Conservation (phyloP, 352 stramenopile species). For the Aphanomyces euteiches region DNA sequence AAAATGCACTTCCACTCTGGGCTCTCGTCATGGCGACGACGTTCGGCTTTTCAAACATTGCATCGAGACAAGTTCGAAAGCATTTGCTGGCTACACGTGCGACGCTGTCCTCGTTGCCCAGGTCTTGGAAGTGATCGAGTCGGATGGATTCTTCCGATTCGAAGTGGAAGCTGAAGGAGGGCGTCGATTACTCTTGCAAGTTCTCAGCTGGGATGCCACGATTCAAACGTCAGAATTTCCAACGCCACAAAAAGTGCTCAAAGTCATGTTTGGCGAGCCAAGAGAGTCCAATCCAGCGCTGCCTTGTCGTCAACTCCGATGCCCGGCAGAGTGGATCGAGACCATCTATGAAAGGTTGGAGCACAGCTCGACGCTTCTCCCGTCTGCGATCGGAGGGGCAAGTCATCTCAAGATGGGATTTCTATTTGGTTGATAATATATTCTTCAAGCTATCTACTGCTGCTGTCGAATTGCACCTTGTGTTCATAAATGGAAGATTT, state of each 20-base stretch:
- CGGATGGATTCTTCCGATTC: constrained; percentile 71
- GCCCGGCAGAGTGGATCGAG: constrained; percentile 8
- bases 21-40: constrained; percentile 34
- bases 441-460: no score
- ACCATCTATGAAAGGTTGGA: background rate
- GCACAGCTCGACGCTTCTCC: constrained; percentile 3
- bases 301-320: constrained; percentile 1
- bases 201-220: constrained; percentile 73
- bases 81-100: constrained; percentile 67
- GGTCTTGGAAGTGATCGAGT: constrained; percentile 64
- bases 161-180: constrained; percentile 31
- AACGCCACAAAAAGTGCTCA: constrained; percentile 57
- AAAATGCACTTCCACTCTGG: constrained; percentile 41
- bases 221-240: constrained; percentile 36
- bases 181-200: constrained; percentile 33
- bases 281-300: background rate
- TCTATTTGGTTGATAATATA: constrained; percentile 18
- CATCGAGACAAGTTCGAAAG: constrained; percentile 22
- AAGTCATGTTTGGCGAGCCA: constrained; percentile 49
- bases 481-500: no score
- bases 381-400: constrained; percentile 10
- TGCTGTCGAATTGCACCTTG: no score
- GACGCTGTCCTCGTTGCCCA: constrained; percentile 66
- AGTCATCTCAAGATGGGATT: constrained; percentile 24
- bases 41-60: constrained; percentile 64